Evolutionary conservation across 257 asterid species (phyloP), one percentile per base, ranked within the genome.

Genomic region (Marsdenia floribunda): DNA sequence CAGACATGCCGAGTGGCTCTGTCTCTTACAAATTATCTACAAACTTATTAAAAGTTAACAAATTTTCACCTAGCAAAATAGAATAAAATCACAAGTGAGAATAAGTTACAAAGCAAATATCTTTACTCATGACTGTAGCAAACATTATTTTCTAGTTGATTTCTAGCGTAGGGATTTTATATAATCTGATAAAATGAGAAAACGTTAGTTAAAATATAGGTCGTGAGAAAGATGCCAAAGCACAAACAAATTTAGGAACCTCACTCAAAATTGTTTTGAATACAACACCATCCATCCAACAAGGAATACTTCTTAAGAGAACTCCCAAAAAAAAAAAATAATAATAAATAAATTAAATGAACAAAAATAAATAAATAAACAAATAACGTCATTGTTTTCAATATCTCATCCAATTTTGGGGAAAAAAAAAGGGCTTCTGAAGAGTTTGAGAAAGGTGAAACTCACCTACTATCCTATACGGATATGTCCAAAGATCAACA

Each of bases 1-100:
- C 89, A 58, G 91, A 82, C 97, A 88, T 91, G 46, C 57, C 33
- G 33, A 29, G n/a, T n/a, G n/a, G n/a, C n/a, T 64, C 68, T 21
- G 13, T 3, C 15, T 64, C 65, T 66, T 60, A 59, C 74, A 71
- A 76, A 14, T 49, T 73, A 72, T 33, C 47, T 38, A 64, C 35
- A 79, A 24, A 16, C 71, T 71, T 76, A 73, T 33, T 55, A 72
- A 46, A 59, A 64, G 72, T 70, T 66, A 7, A 21, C 54, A 4
- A 75, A 33, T 18, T 19, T 42, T 59, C 61, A 76, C 75, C 80
- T 70, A 24, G 53, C 46, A 76, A 49, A 70, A 53, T 33, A 42
- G 58, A 69, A 54, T 2, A 50, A 3, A 50, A 33, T 26, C 37
- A 46, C 42, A 70, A 47, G 75, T 24, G 46, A 70, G 14, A 37